Conservation (phyloP, 352 stramenopile genomes). For the Saprolegnia diclina region DNA sequence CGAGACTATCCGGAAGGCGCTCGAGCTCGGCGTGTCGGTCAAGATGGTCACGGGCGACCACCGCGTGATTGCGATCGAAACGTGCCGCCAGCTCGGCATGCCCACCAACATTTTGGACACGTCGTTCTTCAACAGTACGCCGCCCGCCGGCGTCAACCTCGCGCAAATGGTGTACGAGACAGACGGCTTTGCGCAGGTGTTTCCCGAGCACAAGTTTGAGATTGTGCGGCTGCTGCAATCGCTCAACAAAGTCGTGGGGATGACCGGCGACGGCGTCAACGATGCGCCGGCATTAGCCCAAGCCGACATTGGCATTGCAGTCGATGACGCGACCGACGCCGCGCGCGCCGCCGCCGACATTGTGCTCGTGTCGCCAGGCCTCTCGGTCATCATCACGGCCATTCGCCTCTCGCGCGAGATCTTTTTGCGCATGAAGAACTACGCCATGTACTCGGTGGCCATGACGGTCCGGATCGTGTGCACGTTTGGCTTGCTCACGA, state of each 20-base stretch:
- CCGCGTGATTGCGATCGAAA: slow-evolving; percentile 89
- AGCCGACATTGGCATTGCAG: slow-evolving; percentile 89
- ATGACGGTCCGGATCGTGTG: slow-evolving; percentile 49
- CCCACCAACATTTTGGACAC: slow-evolving; percentile 79
- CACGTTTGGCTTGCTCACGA: slow-evolving; percentile 46
- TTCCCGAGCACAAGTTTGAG: slow-evolving; percentile 90
- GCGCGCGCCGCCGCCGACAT: slow-evolving; percentile 59
- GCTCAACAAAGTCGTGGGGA: slow-evolving; percentile 72
- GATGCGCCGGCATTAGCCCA: slow-evolving; percentile 85
- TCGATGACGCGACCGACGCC: slow-evolving; percentile 56
- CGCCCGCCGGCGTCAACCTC: slow-evolving; percentile 51
- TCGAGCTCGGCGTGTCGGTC: slow-evolving; percentile 87
- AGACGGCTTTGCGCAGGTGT: slow-evolving; percentile 91
- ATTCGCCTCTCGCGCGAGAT: slow-evolving; percentile 50
- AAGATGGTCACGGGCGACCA: slow-evolving; percentile 97
- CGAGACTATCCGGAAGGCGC: slow-evolving; percentile 86
- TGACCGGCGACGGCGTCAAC: slow-evolving; percentile 89
- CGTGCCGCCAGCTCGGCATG: slow-evolving; percentile 85
- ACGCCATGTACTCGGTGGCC: slow-evolving; percentile 58
- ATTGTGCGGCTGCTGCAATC: slow-evolving; percentile 87
- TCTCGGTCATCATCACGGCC: slow-evolving; percentile 52
- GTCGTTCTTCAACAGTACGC: slow-evolving; percentile 71
- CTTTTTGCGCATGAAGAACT: slow-evolving; percentile 57
- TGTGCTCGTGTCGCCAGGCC: slow-evolving; percentile 51
- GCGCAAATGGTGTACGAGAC: slow-evolving; percentile 86